Conservation (phyloP, 768 basidiomycete genomes). For the Cystobasidium tubakii region DNA sequence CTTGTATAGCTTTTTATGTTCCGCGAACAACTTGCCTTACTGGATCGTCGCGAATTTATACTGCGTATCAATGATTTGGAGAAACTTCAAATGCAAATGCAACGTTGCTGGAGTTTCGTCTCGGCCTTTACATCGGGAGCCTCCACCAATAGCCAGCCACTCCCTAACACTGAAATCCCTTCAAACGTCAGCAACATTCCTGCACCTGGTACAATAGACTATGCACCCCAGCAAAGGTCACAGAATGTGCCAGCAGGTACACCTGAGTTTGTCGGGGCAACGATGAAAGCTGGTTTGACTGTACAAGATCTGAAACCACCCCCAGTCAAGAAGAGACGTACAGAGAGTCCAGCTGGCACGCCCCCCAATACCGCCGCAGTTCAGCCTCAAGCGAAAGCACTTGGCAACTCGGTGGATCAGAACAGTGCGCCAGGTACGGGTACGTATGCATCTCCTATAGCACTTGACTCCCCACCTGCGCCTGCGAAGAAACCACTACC, state of each 20-base stretch:
- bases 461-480: constrained; percentile 35
- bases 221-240: not conserved
- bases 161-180: not conserved
- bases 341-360: constrained; percentile 33
- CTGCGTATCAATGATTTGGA: constrained; percentile 40
- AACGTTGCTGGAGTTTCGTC: constrained; percentile 43
- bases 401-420: constrained; percentile 20
- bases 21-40: constrained; percentile 40
- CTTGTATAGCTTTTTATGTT: constrained; percentile 40
- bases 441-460: constrained; percentile 31
- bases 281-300: constrained; percentile 35
- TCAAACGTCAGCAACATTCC: not conserved
- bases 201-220: constrained; percentile 9
- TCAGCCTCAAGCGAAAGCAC: not conserved
- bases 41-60: constrained; percentile 39
- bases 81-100: constrained; percentile 42
- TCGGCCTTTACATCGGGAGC: constrained; percentile 24
- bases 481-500: not conserved
- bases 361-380: constrained; percentile 3
- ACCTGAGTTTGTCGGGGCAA: constrained; percentile 9
- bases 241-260: constrained; percentile 6
- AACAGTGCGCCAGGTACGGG: constrained; percentile 5
- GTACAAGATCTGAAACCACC: constrained; percentile 44
- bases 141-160: not conserved
- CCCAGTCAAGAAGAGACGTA: constrained; percentile 40